These are phyloP conservation scores for Xylaria sp. DNA, from an alignment of 2,329 filamentous ascomycete species.

Conservation along the genomic window DNA sequence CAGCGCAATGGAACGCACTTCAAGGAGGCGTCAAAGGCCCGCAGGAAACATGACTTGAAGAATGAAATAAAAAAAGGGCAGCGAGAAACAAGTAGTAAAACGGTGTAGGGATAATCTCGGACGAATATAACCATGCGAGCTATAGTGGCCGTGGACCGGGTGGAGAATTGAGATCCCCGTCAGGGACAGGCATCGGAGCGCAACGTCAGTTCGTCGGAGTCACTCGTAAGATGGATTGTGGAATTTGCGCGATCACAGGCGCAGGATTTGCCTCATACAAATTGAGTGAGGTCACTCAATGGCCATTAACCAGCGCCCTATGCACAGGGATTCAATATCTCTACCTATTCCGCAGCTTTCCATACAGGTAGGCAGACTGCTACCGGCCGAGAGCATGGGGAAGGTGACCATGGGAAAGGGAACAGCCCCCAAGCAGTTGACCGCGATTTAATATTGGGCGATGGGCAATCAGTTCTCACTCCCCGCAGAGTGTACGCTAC, in stretches of 20 bases:
- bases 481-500: conserved; percentile 36
- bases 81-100: conserved; percentile 14
- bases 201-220: conserved; percentile 25
- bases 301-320: conserved; percentile 22
- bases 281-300: conserved; percentile 26
- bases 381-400: neutral
- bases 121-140: conserved; percentile 25
- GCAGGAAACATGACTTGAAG: conserved; percentile 21
- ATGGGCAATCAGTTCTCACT: conserved; percentile 34
- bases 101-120: conserved; percentile 23
- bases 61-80: conserved; percentile 11
- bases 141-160: conserved; percentile 23
- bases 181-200: conserved; percentile 24
- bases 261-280: conserved; percentile 27
- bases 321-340: neutral
- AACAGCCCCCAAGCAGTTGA: conserved; percentile 33
- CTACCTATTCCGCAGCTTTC: neutral
- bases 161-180: conserved; percentile 25
- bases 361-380: neutral
- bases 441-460: conserved; percentile 51
- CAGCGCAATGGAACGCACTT: conserved; percentile 27
- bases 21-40: conserved; percentile 22
- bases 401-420: neutral
- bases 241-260: conserved; percentile 22
- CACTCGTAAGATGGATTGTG: conserved; percentile 19